Percentiles rank a stretch among this genome's conserved stretches.
These are phyloP conservation scores for Colletotrichum orbiculare DNA, from an alignment of 2,329 filamentous ascomycete genomes.

Conservation along the genomic window DNA sequence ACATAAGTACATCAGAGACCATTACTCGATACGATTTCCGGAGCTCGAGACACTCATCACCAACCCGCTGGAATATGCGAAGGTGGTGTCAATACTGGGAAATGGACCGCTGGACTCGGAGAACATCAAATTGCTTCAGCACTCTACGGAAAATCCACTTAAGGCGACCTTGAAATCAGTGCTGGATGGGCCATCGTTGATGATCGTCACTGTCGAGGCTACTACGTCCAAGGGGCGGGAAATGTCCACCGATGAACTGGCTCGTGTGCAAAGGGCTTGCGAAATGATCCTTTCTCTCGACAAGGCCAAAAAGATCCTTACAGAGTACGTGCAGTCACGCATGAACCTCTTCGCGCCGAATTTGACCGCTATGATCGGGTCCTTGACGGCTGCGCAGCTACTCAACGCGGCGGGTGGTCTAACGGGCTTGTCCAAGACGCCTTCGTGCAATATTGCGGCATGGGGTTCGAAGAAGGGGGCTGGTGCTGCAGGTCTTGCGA, in stretches of 20 bases:
- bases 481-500: constrained; percentile 81
- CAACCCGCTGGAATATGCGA: constrained; percentile 94
- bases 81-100: constrained; percentile 91
- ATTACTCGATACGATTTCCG: constrained; percentile 93
- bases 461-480: constrained; percentile 91
- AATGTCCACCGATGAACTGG: constrained; percentile 79
- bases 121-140: constrained; percentile 83
- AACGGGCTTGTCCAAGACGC: constrained; percentile 88
- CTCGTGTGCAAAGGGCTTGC: constrained; percentile 80
- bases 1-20: constrained; percentile 96
- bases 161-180: constrained; percentile 81
- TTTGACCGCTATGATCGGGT: constrained; percentile 88
- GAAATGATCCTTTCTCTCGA: constrained; percentile 91
- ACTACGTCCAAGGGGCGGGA: constrained; percentile 87
- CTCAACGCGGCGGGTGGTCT: constrained; percentile 93
- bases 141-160: constrained; percentile 81
- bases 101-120: constrained; percentile 88
- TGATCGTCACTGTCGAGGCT: constrained; percentile 96
- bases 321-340: constrained; percentile 94
- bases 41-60: constrained; percentile 91
- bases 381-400: constrained; percentile 93
- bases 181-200: constrained; percentile 87
- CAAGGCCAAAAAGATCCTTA: constrained; percentile 85
- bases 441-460: constrained; percentile 90
- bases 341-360: constrained; percentile 98